Evolutionary conservation across 306 rosid species (phyloP).

Genomic region (Quercus rubra): DNA sequence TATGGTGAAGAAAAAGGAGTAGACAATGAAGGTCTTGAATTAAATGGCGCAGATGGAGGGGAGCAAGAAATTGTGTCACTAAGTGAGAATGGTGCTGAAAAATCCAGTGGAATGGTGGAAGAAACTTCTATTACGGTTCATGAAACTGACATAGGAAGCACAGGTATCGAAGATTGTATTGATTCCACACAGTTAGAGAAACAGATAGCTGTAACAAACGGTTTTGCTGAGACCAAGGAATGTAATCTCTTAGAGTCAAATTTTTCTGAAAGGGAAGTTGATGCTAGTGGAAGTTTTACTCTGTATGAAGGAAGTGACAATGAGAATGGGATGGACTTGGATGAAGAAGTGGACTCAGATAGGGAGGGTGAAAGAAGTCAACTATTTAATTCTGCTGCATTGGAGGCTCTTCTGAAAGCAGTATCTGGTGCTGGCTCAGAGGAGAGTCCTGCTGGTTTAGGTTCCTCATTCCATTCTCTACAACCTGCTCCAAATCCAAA

Average conservation of each 20-base stretch:
- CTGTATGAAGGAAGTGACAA: slow-evolving; percentile 8
- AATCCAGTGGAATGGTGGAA: slow-evolving; percentile 4
- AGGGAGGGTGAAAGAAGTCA: slow-evolving; percentile 21
- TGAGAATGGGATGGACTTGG: slow-evolving; percentile 20
- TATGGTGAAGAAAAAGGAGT: not conserved
- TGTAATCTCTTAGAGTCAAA: not conserved
- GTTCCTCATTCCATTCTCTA: slow-evolving; percentile 14
- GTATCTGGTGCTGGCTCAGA: slow-evolving; percentile 16
- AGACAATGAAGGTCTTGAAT: slow-evolving; percentile 17
- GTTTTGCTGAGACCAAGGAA: slow-evolving; percentile 22
- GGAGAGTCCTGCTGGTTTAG: slow-evolving; percentile 19
- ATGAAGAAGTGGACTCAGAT: slow-evolving; percentile 13
- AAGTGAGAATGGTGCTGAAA: slow-evolving; percentile 6
- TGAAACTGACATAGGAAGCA: not conserved
- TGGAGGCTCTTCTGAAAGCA: slow-evolving; percentile 25
- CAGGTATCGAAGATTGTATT: slow-evolving; percentile 3
- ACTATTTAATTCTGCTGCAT: slow-evolving; percentile 4
- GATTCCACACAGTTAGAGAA: not conserved
- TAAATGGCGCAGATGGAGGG: slow-evolving; percentile 6
- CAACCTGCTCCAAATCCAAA: not conserved
- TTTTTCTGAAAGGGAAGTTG: slow-evolving; percentile 3
- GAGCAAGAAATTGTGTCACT: slow-evolving; percentile 10
- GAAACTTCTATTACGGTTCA: slow-evolving; percentile 12
- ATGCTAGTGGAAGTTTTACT: not conserved
- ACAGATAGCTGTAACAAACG: slow-evolving; percentile 10